Evolutionary conservation across 2,329 filamentous ascomycete genomes (phyloP).

Genomic region (Xylaria arbuscula): DNA sequence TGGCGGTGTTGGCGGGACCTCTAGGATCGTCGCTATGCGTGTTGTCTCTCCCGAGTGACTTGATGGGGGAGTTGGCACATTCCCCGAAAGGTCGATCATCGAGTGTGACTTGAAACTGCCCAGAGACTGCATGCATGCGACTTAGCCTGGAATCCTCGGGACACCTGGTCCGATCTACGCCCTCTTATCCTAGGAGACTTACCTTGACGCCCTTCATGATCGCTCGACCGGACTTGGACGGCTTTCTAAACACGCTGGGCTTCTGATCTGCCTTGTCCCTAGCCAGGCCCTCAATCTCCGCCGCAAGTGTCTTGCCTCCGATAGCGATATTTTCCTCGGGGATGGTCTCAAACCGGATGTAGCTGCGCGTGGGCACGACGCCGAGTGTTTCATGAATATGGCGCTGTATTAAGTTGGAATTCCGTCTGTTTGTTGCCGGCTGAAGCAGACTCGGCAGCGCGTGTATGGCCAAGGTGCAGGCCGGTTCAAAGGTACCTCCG

Average conservation of each 20-base stretch:
- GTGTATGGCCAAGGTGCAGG: constrained; percentile 80
- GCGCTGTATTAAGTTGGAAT: constrained; percentile 79
- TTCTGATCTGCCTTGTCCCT: constrained; percentile 50
- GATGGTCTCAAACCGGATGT: constrained; percentile 77
- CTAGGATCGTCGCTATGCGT: constrained; percentile 47
- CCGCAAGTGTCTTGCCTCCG: constrained; percentile 75
- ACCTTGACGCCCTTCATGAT: constrained; percentile 47
- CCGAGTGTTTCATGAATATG: constrained; percentile 77
- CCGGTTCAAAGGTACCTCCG: constrained; percentile 79
- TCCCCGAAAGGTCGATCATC: constrained; percentile 39
- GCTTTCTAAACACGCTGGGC: constrained; percentile 39
- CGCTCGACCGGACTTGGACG: constrained; percentile 44
- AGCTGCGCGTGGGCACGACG: constrained; percentile 73
- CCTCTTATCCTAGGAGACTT: constrained; percentile 17
- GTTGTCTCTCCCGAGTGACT: constrained; percentile 47
- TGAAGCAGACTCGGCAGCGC: constrained; percentile 76
- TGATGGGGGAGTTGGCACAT: constrained; percentile 47
- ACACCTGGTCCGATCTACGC: constrained; percentile 2
- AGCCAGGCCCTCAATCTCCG: constrained; percentile 71
- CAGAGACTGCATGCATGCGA: constrained; percentile 45
- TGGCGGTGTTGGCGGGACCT: constrained; percentile 47
- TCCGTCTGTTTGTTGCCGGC: constrained; percentile 81
- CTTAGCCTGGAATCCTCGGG: constrained; percentile 37
- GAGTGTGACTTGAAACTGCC: constrained; percentile 48
- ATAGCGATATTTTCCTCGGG: constrained; percentile 77